Percentiles rank a stretch among this genome's conserved stretches.
phyloP scores from a whole-genome alignment of 345 rosid species.

The Euphorbia peplus region DNA sequence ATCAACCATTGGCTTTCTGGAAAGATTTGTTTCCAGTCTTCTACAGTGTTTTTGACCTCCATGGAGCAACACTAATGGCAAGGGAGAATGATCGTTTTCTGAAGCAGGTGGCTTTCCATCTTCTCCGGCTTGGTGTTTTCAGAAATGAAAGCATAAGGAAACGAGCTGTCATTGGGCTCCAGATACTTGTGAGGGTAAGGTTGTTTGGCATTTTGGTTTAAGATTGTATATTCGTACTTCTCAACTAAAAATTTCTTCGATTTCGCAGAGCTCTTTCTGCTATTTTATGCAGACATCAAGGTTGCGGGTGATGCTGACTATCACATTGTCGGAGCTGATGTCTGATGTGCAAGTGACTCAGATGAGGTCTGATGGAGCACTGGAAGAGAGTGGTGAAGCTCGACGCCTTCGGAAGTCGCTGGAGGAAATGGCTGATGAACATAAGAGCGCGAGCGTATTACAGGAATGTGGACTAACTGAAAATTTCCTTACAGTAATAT shows the following conservation, averaged over 20 bases:
- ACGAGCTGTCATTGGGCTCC: conserved; percentile 94
- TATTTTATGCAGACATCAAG: conserved; percentile 91
- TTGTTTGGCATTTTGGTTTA: conserved; percentile 22
- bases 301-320: conserved; percentile 91
- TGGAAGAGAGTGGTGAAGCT: conserved; percentile 98
- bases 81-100: conserved; percentile 99
- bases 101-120: conserved; percentile 96
- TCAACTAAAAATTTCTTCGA: conserved; percentile 25
- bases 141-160: conserved; percentile 87
- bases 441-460: conserved; percentile 54
- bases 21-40: conserved; percentile 82
- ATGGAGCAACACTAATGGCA: conserved; percentile 93
- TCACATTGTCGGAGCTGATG: conserved; percentile 93
- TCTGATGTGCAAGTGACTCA: conserved; percentile 97
- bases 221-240: neutral
- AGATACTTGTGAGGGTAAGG: conserved; percentile 85
- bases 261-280: conserved; percentile 82
- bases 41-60: conserved; percentile 73
- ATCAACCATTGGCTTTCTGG: conserved; percentile 92
- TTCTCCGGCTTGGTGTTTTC: conserved; percentile 92
- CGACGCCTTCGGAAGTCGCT: conserved; percentile 79
- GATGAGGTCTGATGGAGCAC: conserved; percentile 85
- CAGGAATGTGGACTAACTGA: conserved; percentile 84
- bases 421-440: conserved; percentile 91
- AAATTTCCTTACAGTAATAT: conserved; percentile 50